Percentiles rank a stretch among this genome's conserved stretches.
Conservation (phyloP, 306 rosid species). For the Lathyrus tuberosus region DNA sequence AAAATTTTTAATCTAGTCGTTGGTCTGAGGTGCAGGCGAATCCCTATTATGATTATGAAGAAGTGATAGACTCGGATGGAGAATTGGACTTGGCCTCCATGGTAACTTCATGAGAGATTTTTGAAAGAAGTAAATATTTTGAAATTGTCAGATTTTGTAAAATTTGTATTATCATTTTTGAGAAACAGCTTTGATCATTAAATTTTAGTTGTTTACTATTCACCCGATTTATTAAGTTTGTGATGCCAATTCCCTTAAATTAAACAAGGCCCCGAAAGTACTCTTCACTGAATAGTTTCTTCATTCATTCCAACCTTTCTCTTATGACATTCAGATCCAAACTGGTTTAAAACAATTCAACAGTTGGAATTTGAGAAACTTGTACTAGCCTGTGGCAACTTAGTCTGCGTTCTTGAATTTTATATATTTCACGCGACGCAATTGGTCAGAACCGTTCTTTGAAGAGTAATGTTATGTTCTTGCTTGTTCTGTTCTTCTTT, state of each 20-base stretch:
- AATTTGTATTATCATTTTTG: conserved; percentile 33
- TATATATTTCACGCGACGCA: no score
- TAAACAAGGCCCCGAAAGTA: not conserved
- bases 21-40: conserved; percentile 56
- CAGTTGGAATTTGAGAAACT: conserved; percentile 5
- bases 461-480: no score
- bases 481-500: no score
- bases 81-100: conserved; percentile 82
- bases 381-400: not conserved
- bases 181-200: conserved; percentile 21
- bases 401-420: not conserved
- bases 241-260: conserved; percentile 3
- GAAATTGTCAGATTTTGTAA: conserved; percentile 28
- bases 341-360: conserved; percentile 2
- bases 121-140: conserved; percentile 21
- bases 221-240: conserved; percentile 28
- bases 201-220: conserved; percentile 1
- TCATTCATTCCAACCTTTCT: conserved; percentile 8
- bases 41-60: conserved; percentile 69
- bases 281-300: conserved; percentile 4
- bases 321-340: conserved; percentile 2
- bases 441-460: no score
- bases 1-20: conserved; percentile 2
- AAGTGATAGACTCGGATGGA: conserved; percentile 81
- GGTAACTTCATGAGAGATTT: conserved; percentile 56